A percentile compares a stretch with the other conserved stretches of the same genome.
phyloP scores from a whole-genome alignment of 2,329 filamentous ascomycete genomes.

The Phialophora tarda region DNA sequence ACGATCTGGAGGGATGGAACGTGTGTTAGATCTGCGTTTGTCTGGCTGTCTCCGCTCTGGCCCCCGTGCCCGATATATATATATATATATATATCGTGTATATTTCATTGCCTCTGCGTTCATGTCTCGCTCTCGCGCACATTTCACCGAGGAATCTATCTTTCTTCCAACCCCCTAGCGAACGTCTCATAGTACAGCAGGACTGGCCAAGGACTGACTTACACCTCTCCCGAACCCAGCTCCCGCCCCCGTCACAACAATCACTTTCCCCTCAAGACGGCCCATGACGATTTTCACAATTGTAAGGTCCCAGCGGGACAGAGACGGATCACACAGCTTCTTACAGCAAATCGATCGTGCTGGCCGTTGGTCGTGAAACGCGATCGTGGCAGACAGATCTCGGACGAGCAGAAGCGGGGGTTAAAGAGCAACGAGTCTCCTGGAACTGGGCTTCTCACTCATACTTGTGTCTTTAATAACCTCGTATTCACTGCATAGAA shows the following conservation, averaged over 20 bases:
- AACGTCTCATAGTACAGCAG: background rate
- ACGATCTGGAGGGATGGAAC: conserved; percentile 25
- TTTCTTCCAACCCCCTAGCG: background rate
- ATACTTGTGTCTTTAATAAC: background rate
- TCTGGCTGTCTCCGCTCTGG: no score
- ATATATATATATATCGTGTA: background rate
- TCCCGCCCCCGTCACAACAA: background rate
- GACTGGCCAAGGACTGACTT: background rate
- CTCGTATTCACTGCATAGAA: background rate
- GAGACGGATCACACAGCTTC: background rate
- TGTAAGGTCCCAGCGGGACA: background rate
- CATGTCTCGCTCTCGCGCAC: background rate
- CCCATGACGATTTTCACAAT: background rate
- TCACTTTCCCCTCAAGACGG: background rate
- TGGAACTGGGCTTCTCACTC: no score
- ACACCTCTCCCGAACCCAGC: background rate
- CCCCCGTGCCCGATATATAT: background rate
- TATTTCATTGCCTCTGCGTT: background rate
- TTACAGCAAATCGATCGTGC: background rate
- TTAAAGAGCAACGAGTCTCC: no score
- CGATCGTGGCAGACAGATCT: background rate
- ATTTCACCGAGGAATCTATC: background rate
- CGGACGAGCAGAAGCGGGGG: no score
- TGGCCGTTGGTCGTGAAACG: background rate
- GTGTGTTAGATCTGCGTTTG: background rate